Evolutionary conservation across 768 basidiomycete species (phyloP), one percentile per base, ranked within the genome.

Genomic region (Termitomyces eurrhizus): DNA sequence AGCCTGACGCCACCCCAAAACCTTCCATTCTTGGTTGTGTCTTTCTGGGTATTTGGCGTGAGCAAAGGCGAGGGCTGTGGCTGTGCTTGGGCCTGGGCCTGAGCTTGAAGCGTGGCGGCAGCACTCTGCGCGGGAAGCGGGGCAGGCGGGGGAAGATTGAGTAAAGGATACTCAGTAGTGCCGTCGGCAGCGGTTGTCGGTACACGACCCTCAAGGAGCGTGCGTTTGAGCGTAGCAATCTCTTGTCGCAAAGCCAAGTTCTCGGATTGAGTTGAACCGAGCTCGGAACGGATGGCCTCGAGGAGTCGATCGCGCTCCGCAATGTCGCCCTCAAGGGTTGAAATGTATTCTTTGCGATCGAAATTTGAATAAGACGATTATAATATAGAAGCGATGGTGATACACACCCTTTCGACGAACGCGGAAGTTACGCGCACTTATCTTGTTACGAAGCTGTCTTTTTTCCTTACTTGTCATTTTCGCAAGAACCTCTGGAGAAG

Each of bases 391-490:
- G 55, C 56, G 60, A 54, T 57, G 59, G 60, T 50, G 44, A 52
- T 58, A 70, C 74, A 51, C 33, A 91, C 93, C 95, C 79, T 98
- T 98, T 72, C 95, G 80, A 41, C 96, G 78, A 33, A 94, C 92
- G n/a, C 96, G 82, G 76, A 98, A 98, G 71, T 96, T 97, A 57
- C 95, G 78, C 0, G 96, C 96, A 65, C 88, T 90, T 66, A 98
- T 94, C 86, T 99, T 99, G 78, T 99, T 99, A 54, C 96, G 74
- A 46, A 98, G 77, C 73, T 98, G 96, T 9, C 97, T 78, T 75
- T 98, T 98, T 78, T 98, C 95, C 77, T 96, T 98, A 68, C 87
- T 89, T 6, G 86, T 86, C 84, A 99, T 90, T 74, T 93, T 98
- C 70, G 92, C 88, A 77, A 98, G 97, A 63, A 95, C 94, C 65